Base-by-base conservation (phyloP, 768 basidiomycete species). In the Brasilioporus rufonigricans region DNA sequence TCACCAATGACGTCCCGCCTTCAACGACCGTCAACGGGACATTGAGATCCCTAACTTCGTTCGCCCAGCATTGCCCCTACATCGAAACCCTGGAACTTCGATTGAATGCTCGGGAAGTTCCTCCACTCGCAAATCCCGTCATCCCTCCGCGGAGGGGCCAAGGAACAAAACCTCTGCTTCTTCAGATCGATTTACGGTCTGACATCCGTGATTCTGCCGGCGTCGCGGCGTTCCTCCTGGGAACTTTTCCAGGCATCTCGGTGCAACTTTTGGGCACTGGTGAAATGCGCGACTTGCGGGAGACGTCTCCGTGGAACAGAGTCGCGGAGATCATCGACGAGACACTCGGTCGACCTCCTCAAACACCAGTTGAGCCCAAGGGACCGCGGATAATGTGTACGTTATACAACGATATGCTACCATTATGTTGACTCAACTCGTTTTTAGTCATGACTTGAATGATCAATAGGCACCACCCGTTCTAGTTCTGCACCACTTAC, bases 261-360 rank as follows among this genome's bases (percentile, higher is more conserved):
- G 56, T 65, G n/a, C 13, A 48, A 4, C 44, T 63, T 1, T 33
- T 29, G 0, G 52, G 60, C 16, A 52, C 46, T 0, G 44, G 19
- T 13, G 33, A 40, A 10, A 59, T 53, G 52, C 41, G 38, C 8
- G 50, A 63, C 19, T n/a, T 62, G 31, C 40, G n/a, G 2, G 64
- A 60, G 31, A 56, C 52, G 1, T 65, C 57, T 11, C 57, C 57
- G n/a, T 64, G 63, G 63, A 59, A 59, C 26, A 63, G 57, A n/a
- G 64, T 65, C 1, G 47, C 57, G 8, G 56, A 59, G 41, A 54
- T 59, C 14, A 24, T 64, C 1, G 64, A 64, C 38, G 52, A 63
- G 23, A 39, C 18, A 3, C 41, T 64, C 6, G 61, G 52, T 14
- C 57, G 64, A 21, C 18, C 50, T 18, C 57, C 64, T 5, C 59